These are phyloP conservation scores for Harringtonia aguacate DNA, from an alignment of 2,329 filamentous ascomycete species.

Conservation along the genomic window DNA sequence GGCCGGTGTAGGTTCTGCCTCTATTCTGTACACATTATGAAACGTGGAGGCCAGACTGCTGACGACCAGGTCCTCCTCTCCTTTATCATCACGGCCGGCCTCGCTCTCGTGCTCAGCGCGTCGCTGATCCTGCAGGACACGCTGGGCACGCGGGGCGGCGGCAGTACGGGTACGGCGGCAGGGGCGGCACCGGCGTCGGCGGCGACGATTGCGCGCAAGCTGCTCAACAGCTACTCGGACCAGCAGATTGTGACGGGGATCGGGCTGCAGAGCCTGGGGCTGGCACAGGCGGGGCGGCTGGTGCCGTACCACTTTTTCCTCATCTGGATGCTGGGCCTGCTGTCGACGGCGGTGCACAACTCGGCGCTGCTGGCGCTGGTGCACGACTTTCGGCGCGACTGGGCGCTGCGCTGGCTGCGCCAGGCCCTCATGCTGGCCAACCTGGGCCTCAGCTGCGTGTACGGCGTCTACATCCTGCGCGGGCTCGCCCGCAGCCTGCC, in stretches of 20 bases:
- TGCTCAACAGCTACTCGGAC: conserved; percentile 55
- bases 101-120: conserved; percentile 43
- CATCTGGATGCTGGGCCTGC: conserved; percentile 55
- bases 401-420: conserved; percentile 55
- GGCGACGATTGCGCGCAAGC: conserved; percentile 43
- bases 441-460: conserved; percentile 45
- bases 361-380: conserved; percentile 53
- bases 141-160: conserved; percentile 15
- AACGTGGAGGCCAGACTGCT: neutral
- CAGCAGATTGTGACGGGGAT: conserved; percentile 61
- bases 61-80: conserved; percentile 45
- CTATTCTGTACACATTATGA: neutral
- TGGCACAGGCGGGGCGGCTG: conserved; percentile 47
- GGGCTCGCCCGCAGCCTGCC: conserved; percentile 39
- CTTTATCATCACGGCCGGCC: conserved; percentile 52
- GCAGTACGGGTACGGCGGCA: conserved; percentile 18
- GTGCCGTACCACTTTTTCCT: conserved; percentile 62
- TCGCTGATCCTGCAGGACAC: conserved; percentile 46
- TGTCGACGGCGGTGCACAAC: conserved; percentile 57
- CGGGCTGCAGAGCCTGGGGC: conserved; percentile 53
- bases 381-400: conserved; percentile 55
- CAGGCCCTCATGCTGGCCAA: conserved; percentile 58
- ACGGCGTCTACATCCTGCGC: conserved; percentile 44
- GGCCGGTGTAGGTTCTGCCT: conserved; percentile 34
- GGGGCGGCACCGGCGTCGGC: neutral